phyloP scores from a whole-genome alignment of 1,284 basidiomycete species.

The Mycocalia duriaeana region DNA sequence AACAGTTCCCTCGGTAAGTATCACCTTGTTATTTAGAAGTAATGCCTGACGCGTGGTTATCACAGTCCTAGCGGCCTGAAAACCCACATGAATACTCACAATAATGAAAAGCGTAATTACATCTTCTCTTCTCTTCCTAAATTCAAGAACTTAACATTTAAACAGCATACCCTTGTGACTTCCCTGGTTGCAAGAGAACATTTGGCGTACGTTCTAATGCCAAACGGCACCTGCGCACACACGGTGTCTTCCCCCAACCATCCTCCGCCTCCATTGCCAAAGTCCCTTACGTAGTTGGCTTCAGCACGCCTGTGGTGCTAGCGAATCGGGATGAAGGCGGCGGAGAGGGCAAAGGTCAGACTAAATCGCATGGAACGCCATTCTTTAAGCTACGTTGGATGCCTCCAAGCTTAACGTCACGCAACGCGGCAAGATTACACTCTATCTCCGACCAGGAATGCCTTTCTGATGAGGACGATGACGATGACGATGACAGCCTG shows the following conservation, averaged over 20 bases:
- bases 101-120: constrained; percentile 52
- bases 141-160: constrained; percentile 5
- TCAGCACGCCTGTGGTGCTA: constrained; percentile 24
- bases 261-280: constrained; percentile 6
- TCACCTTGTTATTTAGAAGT: not conserved
- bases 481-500: constrained; percentile 3
- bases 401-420: constrained; percentile 26
- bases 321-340: constrained; percentile 2
- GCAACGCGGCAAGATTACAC: constrained; percentile 19
- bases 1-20: constrained; percentile 48
- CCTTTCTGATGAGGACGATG: constrained; percentile 17
- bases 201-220: constrained; percentile 63
- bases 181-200: constrained; percentile 41
- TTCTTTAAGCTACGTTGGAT: constrained; percentile 32
- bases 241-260: constrained; percentile 35
- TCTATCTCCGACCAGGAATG: constrained; percentile 21
- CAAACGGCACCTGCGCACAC: constrained; percentile 53
- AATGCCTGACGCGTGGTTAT: constrained; percentile 5
- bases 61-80: constrained; percentile 50
- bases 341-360: no score
- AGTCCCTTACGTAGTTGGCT: constrained; percentile 28
- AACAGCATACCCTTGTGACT: constrained; percentile 47
- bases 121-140: constrained; percentile 14
- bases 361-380: no score
- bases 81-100: constrained; percentile 67